Percentiles rank a stretch among this genome's conserved stretches.
These are phyloP conservation scores for Aureobasidium subglaciale DNA, from an alignment of 2,329 filamentous ascomycete species.

Conservation along the genomic window DNA sequence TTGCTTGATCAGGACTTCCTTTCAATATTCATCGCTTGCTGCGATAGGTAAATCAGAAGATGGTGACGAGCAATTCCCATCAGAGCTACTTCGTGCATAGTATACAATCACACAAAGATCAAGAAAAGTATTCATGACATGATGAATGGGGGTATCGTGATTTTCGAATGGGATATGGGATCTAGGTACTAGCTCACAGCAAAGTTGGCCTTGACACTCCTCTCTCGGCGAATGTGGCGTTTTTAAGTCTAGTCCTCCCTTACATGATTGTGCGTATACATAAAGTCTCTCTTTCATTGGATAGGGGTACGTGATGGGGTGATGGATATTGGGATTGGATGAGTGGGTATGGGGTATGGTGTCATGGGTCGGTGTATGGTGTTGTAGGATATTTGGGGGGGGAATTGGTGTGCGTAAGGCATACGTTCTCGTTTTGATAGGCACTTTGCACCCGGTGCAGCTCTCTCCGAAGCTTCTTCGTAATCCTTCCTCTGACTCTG, in stretches of 20 bases:
- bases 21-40: no score
- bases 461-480: not conserved
- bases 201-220: not conserved
- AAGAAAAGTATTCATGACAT: not conserved
- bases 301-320: not conserved
- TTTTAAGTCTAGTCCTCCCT: conserved; percentile 14
- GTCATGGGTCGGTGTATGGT: not conserved
- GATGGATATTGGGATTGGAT: not conserved
- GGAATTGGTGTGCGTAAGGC: not conserved
- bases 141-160: not conserved
- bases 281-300: conserved; percentile 6
- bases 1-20: no score
- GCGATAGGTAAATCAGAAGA: no score
- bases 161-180: not conserved
- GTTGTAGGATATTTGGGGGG: not conserved
- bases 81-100: no score
- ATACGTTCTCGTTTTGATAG: not conserved
- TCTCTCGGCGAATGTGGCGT: not conserved
- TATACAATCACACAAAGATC: no score
- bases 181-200: conserved; percentile 5
- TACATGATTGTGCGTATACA: conserved; percentile 17
- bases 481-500: not conserved
- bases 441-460: not conserved
- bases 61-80: no score
- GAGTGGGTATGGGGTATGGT: conserved; percentile 1